Base-by-base conservation (phyloP, 148 eudicot species). In the Hydrangea macrophylla region DNA sequence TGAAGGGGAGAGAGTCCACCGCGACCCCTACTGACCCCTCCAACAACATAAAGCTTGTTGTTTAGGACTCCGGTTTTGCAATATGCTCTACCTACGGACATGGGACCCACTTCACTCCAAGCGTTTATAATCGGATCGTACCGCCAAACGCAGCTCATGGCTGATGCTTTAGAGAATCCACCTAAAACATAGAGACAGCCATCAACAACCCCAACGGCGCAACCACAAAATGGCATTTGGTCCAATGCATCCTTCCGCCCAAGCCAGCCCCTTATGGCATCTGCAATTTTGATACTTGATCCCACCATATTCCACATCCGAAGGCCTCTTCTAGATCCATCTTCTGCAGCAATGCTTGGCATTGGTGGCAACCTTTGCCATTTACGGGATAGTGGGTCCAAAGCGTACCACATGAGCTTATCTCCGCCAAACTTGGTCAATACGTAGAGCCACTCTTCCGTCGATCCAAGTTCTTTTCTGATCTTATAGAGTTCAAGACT, bases 171-270 rank as follows among this genome's bases (percentile, higher is more conserved):
- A 22, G 76, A 84, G 54, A 91, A 80, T 54, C 99, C 99, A 8
- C 99, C 99, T 20, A 91, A 55, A 4, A 87, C 90, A 60, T 89
- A 95, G 24, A 95, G 95, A 70, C 83, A 85, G 12, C 97, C 99
- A 66, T 81, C 86, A 59, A 89, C 81, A 50, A 88, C 89, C 32
- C 83, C 99, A 58, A 95, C 62, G 54, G 96, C 80, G 76, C 97
- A 91, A 48, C 99, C 99, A 78, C 91, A 89, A 40, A 89, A 84
- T 22, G 84, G 88, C 71, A 87, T 69, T 57, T 74, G 82, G 62
- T 79, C 79, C 65, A 78, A 72, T 22, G 82, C 72, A 33, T 82
- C 90, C 36, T 73, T 80, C 69, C 84, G 80, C 23, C 93, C 91
- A 61, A 95, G 81, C 97, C 93, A 95, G 39, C 83, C 81, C 67